Percentiles rank a stretch among this genome's conserved stretches.
Evolutionary conservation across 495 filamentous ascomycete genomes (phyloP).

Genomic region (Neurospora tetrasperma): DNA sequence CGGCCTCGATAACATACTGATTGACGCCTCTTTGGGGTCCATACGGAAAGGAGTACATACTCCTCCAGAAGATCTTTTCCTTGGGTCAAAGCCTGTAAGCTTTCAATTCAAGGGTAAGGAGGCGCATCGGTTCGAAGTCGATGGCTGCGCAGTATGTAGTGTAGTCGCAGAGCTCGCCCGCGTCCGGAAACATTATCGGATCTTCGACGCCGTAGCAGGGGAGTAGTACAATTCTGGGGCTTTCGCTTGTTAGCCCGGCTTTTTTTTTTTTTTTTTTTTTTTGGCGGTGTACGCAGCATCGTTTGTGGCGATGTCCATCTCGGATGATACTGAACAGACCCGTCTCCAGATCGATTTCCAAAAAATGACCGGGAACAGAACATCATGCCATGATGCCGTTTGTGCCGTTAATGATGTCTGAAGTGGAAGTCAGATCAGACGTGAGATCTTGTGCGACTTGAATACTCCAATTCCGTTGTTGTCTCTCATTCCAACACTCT

Average conservation of each 20-base stretch:
- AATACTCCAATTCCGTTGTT: neutral
- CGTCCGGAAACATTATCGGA: neutral
- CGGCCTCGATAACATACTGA: neutral
- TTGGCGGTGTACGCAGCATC: neutral
- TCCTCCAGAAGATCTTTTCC: neutral
- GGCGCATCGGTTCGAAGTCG: neutral
- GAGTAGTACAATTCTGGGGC: neutral
- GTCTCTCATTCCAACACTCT: neutral
- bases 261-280: neutral
- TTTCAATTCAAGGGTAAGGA: neutral
- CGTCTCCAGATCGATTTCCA: neutral
- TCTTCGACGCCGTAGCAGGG: neutral
- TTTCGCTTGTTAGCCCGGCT: neutral
- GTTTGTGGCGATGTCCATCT: neutral
- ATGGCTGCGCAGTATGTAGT: neutral
- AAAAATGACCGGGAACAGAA: neutral
- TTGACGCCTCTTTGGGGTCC: neutral
- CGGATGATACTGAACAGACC: neutral
- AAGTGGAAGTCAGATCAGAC: neutral
- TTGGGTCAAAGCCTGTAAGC: neutral
- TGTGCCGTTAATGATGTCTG: neutral
- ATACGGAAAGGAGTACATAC: neutral
- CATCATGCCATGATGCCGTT: neutral
- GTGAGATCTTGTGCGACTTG: neutral
- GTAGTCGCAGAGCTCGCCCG: neutral